Percentiles rank a stretch among this genome's conserved stretches.
These are phyloP conservation scores for Backusella australiensis DNA, from an alignment of 192 early-diverging fungal species.

Conservation along the genomic window DNA sequence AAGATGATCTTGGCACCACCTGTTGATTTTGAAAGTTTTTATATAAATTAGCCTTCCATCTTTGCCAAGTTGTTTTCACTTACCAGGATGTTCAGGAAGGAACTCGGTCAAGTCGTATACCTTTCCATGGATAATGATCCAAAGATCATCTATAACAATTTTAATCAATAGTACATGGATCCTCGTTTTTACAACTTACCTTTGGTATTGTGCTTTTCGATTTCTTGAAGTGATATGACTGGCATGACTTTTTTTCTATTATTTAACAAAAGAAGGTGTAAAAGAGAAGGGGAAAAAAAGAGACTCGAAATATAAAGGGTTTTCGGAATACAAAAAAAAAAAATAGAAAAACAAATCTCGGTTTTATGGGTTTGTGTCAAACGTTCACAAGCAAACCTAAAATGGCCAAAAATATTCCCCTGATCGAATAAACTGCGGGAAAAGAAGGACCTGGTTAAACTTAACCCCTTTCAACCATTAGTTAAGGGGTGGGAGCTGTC, in stretches of 20 bases:
- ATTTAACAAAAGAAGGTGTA: background rate
- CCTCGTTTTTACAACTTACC: constrained; percentile 3
- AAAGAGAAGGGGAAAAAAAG: background rate
- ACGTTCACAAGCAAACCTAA: background rate
- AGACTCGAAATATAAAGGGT: background rate
- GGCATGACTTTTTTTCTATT: background rate
- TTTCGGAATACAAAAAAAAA: background rate
- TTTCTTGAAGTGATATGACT: constrained; percentile 24
- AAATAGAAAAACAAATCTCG: background rate
- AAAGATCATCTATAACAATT: constrained; percentile 36
- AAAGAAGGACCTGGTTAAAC: background rate
- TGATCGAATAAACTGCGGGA: background rate
- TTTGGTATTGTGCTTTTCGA: constrained; percentile 33
- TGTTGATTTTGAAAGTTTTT: background rate
- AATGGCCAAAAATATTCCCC: background rate
- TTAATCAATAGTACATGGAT: background rate
- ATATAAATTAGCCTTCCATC: no score
- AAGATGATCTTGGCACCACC: constrained; percentile 54
- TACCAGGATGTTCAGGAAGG: constrained; percentile 57
- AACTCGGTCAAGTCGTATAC: constrained; percentile 66
- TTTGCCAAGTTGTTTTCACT: background rate
- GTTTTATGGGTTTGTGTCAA: background rate
- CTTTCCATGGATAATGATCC: constrained; percentile 63
- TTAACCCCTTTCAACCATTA: background rate
- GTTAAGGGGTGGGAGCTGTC: background rate